phyloP scores from a whole-genome alignment of 1,284 basidiomycete genomes.

The Cryptococcus depauperatus region DNA sequence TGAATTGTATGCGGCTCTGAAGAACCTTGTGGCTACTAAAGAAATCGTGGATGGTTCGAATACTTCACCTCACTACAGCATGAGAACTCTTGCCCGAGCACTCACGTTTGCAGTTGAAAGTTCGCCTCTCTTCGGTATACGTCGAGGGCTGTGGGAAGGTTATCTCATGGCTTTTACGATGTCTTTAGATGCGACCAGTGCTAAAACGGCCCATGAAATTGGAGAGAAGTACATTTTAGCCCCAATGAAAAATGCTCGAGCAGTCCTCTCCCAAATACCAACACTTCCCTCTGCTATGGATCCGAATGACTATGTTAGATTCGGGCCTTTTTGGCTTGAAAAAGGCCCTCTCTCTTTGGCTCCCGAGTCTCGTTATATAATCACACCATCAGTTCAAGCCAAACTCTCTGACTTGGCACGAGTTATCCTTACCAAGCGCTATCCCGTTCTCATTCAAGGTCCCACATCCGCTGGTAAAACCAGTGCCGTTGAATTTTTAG shows the following conservation, averaged over 20 bases:
- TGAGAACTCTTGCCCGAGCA: constrained; percentile 89
- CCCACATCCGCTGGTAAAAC: constrained; percentile 98
- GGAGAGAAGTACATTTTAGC: constrained; percentile 73
- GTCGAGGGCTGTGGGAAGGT: constrained; percentile 89
- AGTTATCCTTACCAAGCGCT: constrained; percentile 78
- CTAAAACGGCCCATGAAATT: constrained; percentile 58
- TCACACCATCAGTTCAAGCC: constrained; percentile 92
- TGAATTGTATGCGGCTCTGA: constrained; percentile 80
- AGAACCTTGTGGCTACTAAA: constrained; percentile 67
- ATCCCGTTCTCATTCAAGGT: constrained; percentile 95
- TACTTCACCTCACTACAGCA: constrained; percentile 91
- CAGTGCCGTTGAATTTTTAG: constrained; percentile 92
- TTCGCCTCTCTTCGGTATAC: constrained; percentile 66
- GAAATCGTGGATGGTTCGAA: constrained; percentile 91
- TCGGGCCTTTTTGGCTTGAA: constrained; percentile 87
- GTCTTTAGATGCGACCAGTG: constrained; percentile 74
- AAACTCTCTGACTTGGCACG: constrained; percentile 89
- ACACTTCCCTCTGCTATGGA: constrained; percentile 50
- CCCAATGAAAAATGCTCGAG: constrained; percentile 70
- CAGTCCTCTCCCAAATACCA: constrained; percentile 64
- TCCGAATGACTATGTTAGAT: constrained; percentile 62
- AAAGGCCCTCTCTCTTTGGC: constrained; percentile 57
- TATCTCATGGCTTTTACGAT: constrained; percentile 97
- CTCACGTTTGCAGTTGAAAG: constrained; percentile 85
- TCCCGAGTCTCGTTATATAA: constrained; percentile 70